Evolutionary conservation across 805 yeast species (phyloP).

Genomic region (Wickerhamiella australiensis): DNA sequence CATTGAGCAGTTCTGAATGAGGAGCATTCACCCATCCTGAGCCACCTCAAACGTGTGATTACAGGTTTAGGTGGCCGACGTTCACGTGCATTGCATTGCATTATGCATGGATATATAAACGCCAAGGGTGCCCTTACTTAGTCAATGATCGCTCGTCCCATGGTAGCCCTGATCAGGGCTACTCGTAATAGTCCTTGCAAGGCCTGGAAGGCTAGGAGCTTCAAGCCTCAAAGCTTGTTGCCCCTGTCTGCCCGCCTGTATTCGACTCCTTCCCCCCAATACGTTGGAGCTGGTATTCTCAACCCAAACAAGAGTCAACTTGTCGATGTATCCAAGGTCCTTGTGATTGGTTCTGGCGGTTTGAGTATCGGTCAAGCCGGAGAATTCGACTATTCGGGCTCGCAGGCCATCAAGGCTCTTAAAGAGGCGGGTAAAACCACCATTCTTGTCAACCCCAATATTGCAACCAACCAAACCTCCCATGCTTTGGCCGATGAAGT

Average conservation of each 20-base stretch:
- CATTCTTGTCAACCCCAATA: slow-evolving; percentile 85
- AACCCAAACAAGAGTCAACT: slow-evolving; percentile 30
- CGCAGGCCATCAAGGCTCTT: slow-evolving; percentile 93
- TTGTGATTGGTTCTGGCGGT: slow-evolving; percentile 95
- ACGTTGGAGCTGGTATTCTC: slow-evolving; percentile 32
- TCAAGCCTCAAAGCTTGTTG: no score
- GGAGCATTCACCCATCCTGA: no score
- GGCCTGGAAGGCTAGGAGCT: slow-evolving; percentile 10
- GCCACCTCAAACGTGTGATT: no score
- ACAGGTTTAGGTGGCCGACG: no score
- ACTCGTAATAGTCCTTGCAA: slow-evolving; percentile 20
- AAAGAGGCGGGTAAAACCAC: slow-evolving; percentile 79
- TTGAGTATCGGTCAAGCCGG: slow-evolving; percentile 97
- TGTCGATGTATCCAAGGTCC: slow-evolving; percentile 76
- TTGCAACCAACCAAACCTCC: slow-evolving; percentile 94
- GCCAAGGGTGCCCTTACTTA: not conserved
- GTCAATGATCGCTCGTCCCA: slow-evolving; percentile 15
- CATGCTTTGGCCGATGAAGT: slow-evolving; percentile 92
- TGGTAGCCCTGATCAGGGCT: slow-evolving; percentile 18
- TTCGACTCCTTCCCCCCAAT: slow-evolving; percentile 15
- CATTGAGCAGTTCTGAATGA: no score
- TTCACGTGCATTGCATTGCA: slow-evolving; percentile 4
- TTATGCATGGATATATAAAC: slow-evolving; percentile 1
- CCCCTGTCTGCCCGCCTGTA: not conserved
- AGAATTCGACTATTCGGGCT: slow-evolving; percentile 89